A percentile compares a stretch with the other conserved stretches of the same genome.
Conservation (phyloP, 148 eudicot species). For the Vaccinium myrtillus region DNA sequence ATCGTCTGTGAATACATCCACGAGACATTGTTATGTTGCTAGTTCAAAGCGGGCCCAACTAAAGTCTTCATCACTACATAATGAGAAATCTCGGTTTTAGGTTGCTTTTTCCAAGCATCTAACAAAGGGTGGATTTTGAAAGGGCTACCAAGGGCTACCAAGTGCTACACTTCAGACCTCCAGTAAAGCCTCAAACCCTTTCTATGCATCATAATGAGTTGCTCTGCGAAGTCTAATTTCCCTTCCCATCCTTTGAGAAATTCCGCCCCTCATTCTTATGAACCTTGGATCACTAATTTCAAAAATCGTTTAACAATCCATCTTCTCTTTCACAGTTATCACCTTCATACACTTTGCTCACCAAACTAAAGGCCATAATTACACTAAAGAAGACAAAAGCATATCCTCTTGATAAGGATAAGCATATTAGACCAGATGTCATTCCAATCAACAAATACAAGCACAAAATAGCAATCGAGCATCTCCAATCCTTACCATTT, state of each 20-base stretch:
- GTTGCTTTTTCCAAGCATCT: neutral
- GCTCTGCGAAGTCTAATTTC: neutral
- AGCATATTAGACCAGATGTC: neutral
- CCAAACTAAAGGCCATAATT: neutral
- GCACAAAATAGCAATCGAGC: neutral
- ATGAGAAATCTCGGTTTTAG: neutral
- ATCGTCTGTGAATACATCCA: neutral
- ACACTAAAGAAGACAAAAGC: neutral
- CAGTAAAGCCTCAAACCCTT: neutral
- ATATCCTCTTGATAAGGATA: neutral
- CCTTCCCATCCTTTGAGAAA: neutral
- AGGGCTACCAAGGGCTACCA: neutral
- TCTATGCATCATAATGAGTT: neutral
- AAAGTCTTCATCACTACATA: neutral
- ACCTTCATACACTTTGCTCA: neutral
- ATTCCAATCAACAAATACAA: slow-evolving; percentile 7
- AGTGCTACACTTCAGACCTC: neutral
- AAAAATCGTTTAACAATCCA: too few species aligned
- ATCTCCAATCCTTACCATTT: too few species aligned
- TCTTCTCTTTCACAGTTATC: neutral
- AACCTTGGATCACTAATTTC: too few species aligned
- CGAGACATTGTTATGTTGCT: neutral
- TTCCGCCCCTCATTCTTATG: neutral
- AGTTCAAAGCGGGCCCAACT: neutral
- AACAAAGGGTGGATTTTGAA: neutral